Base-by-base conservation (phyloP, 1,284 basidiomycete species). In the Apiotrichum brassicae region DNA sequence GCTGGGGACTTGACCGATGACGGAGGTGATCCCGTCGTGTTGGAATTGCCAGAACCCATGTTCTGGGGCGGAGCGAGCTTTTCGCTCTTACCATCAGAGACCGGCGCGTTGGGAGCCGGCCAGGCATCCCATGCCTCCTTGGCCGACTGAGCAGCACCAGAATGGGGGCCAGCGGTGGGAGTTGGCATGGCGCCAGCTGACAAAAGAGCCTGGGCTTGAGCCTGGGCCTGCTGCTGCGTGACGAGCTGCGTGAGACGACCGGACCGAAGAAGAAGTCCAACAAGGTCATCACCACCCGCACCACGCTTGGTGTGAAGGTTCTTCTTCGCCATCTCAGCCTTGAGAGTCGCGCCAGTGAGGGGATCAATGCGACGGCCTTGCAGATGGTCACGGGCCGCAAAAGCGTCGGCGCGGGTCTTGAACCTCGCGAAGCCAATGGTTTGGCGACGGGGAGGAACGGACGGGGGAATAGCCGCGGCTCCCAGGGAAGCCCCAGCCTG, bases 251-350 rank as follows among this genome's bases (percentile, higher is more conserved):
- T 60, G 24, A 68, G 51, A 38, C 68, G 51, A 11, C 70, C 70
- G 11, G 59, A 62, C 41, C 68, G 53, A 24, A 70, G 47, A 22
- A 65, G 62, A 53, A 60, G 61, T 43, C 58, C 70, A 43, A 67
- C 68, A 51, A 68, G 56, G 61, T 75, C 73, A 28, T 75, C 73
- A 14, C 75, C 70, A 1, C 73, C 67, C 12, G 81, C 81, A n/a
- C 86, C 85, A 35, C 89, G 78, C 75, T 92, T 93, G 20, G 91
- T 95, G 69, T 98, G 94, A 39, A 98, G 72, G 66, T 98, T 97
- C 81, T 98, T 98, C 82, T 98, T 98, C 33, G 94, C 94, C 90
- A 98, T 97, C 75, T 98, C 95, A 16, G 94, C 94, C 72, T 97
- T 98, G 45, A 98, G 74, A 1, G 94, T 86, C 7, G 87, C 85